These are phyloP conservation scores for Zygotorulaspora danielsina DNA, from an alignment of 805 yeast genomes.

Conservation along the genomic window DNA sequence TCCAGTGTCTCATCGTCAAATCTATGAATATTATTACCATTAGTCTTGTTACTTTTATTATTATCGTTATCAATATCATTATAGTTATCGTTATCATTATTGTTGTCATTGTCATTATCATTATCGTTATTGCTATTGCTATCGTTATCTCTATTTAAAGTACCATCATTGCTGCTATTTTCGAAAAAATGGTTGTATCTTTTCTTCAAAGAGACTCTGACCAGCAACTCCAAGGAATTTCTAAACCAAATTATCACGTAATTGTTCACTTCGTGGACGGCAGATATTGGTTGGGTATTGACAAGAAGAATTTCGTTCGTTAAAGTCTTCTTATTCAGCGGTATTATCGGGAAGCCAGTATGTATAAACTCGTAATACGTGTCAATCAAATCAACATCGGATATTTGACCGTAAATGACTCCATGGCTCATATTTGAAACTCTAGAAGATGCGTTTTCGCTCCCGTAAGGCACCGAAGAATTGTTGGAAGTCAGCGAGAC, in stretches of 20 bases:
- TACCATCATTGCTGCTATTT: conserved; percentile 2
- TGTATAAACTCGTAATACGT: conserved; percentile 46
- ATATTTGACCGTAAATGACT: conserved; percentile 28
- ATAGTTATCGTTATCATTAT: conserved; percentile 1
- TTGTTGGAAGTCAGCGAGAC: conserved; percentile 7
- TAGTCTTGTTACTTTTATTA: conserved; percentile 7
- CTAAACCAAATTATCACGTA: conserved; percentile 34
- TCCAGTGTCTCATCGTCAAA: conserved; percentile 19
- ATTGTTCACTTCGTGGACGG: conserved; percentile 33
- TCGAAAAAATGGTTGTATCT: conserved; percentile 17
- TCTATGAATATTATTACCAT: not conserved
- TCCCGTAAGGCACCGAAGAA: conserved; percentile 8
- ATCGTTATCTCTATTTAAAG: conserved; percentile 1
- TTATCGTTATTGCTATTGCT: conserved; percentile 5
- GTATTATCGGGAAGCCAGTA: conserved; percentile 38
- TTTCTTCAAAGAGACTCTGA: conserved; percentile 28
- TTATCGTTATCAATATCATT: conserved; percentile 1
- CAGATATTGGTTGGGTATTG: conserved; percentile 31
- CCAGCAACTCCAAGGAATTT: conserved; percentile 32
- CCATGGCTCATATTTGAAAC: conserved; percentile 2
- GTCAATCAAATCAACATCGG: conserved; percentile 40
- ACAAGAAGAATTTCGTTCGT: conserved; percentile 30
- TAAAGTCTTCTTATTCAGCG: conserved; percentile 35
- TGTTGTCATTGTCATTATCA: conserved; percentile 5
- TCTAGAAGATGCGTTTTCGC: conserved; percentile 1